Percentiles rank a stretch among this genome's conserved stretches.
Conservation (phyloP, 441 rosid genomes). For the Arabidopsis lyrata region DNA sequence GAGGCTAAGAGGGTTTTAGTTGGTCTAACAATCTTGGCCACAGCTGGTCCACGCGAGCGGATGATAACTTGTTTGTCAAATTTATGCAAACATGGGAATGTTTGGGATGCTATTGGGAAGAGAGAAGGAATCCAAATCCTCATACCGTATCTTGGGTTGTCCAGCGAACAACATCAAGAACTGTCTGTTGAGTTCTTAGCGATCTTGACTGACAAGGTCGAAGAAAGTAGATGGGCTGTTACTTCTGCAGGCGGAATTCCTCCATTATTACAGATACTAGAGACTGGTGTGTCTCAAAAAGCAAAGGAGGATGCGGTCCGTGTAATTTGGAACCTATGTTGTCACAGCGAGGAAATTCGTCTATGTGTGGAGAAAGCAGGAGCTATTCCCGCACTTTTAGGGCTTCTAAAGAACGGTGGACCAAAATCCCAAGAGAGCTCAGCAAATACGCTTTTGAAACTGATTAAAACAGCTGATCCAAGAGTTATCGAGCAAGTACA, state of each 20-base stretch:
- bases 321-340: slow-evolving; percentile 77
- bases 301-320: slow-evolving; percentile 87
- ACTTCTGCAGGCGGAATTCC: slow-evolving; percentile 98
- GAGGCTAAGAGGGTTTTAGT: slow-evolving; percentile 81
- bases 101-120: slow-evolving; percentile 86
- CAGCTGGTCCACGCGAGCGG: slow-evolving; percentile 62
- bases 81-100: slow-evolving; percentile 60
- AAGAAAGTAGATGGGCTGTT: slow-evolving; percentile 96
- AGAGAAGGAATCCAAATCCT: slow-evolving; percentile 88
- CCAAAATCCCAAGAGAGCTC: slow-evolving; percentile 77
- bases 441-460: slow-evolving; percentile 67
- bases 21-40: slow-evolving; percentile 75
- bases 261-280: slow-evolving; percentile 80
- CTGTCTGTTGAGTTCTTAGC: slow-evolving; percentile 74
- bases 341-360: slow-evolving; percentile 87
- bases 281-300: slow-evolving; percentile 72
- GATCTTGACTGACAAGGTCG: slow-evolving; percentile 80
- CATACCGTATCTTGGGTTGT: slow-evolving; percentile 78
- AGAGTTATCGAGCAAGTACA: slow-evolving; percentile 79
- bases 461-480: slow-evolving; percentile 74
- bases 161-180: slow-evolving; percentile 89
- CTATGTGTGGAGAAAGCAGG: slow-evolving; percentile 94
- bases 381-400: slow-evolving; percentile 74
- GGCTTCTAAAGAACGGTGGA: slow-evolving; percentile 76
- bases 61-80: slow-evolving; percentile 66